Evolutionary conservation across 2,329 filamentous ascomycete species (phyloP).

Genomic region (Aspergillus neoniger): DNA sequence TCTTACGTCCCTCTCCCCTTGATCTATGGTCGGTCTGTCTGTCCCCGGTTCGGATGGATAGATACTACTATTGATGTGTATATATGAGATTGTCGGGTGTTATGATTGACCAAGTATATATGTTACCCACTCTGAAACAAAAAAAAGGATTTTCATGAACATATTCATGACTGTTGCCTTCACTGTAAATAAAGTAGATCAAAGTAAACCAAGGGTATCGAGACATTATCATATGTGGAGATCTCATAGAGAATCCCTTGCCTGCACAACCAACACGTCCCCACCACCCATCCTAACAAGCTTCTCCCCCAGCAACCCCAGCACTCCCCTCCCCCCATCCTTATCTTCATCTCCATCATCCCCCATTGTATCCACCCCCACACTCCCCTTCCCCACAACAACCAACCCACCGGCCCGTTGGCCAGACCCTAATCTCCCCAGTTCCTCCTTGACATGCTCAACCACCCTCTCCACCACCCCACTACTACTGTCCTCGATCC

Average conservation of each 20-base stretch:
- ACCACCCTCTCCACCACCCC: constrained; percentile 46
- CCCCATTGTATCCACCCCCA: constrained; percentile 30
- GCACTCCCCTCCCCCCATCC: constrained; percentile 21
- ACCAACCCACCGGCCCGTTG: constrained; percentile 72
- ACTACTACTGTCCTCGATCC: constrained; percentile 40
- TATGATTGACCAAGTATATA: not conserved
- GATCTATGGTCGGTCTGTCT: too few species aligned
- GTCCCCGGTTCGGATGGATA: too few species aligned
- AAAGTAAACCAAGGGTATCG: not conserved
- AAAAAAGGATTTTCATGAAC: not conserved
- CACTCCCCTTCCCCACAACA: constrained; percentile 60
- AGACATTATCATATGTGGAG: not conserved
- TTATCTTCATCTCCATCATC: constrained; percentile 34
- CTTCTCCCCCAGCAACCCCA: constrained; percentile 39
- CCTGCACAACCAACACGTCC: constrained; percentile 71
- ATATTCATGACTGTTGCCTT: not conserved
- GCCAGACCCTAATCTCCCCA: constrained; percentile 55
- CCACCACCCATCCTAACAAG: constrained; percentile 63
- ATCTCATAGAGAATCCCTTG: constrained; percentile 34
- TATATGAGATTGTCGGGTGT: constrained; percentile 2
- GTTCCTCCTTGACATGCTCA: constrained; percentile 58
- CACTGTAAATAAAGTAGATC: too few species aligned
- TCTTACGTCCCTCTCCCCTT: not conserved
- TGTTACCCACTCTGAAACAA: not conserved
- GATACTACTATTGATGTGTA: not conserved